Evolutionary conservation across 495 filamentous ascomycete genomes (phyloP), one percentile per base, ranked within the genome.

Genomic region (Rhypophila decipiens): DNA sequence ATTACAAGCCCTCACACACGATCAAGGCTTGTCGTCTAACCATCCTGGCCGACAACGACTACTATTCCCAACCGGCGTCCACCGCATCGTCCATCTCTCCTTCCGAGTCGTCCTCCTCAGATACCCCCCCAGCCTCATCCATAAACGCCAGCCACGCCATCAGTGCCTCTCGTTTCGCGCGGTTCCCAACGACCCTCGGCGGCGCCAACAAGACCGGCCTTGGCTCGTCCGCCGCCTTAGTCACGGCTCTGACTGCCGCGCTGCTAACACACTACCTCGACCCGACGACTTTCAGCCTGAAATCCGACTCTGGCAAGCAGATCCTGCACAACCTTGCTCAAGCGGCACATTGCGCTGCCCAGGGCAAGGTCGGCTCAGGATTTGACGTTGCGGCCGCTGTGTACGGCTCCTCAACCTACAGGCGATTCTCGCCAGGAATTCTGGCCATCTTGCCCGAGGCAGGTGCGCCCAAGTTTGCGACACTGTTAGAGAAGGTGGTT

Each of bases 331-430:
- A 96, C 64, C 78, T 98, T 24, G 82, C 91, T 5, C 93, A 98
- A 69, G 85, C 86, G 4, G 84, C 90, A 1, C 93, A 98, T 69
- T 96, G 91, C 61, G 88, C 91, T 2, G 93, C 93, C 0, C 93
- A 98, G 66, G 93, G 93, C 19, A 98, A 97, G 65, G 82, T 98
- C 5, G 93, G 93, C 39, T 90, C 86, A 2, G 93, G 93, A 22
- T 98, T 98, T 57, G 93, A 98, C 64, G 86, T 98, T n/a, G 94
- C 91, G 1, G 80, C 85, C 29, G 93, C 93, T 10, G 86, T 93
- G 29, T 95, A 89, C 58, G 93, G 93, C 12, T 87, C 86, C 17
- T 95, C 88, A 58, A 68, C 86, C 5, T 98, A 98, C 74, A 78
- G 83, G 18, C 86, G 93, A 22, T 98, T 97, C 71, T 91, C 88